Percentiles rank a stretch among this genome's conserved stretches.
phyloP scores from a whole-genome alignment of 75 land plant genomes.

The Cupressus sempervirens region DNA sequence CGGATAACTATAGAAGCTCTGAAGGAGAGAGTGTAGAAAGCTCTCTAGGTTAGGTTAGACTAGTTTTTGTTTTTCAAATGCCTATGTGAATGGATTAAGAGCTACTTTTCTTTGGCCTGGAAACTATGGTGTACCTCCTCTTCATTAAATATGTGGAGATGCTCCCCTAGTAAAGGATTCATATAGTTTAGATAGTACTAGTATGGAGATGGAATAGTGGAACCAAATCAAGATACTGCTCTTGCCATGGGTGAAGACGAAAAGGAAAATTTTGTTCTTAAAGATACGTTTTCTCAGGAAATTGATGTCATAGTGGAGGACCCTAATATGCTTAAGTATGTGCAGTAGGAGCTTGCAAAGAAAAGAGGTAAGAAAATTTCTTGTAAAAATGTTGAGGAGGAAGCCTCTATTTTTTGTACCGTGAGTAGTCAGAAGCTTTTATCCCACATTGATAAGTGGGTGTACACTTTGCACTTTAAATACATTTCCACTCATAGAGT shows the following conservation, averaged over 20 bases:
- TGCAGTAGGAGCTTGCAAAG: too few relatives aligned
- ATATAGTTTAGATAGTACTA: slow-evolving; percentile 13
- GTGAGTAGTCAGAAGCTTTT: too few relatives aligned
- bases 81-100: slow-evolving; percentile 48
- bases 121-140: slow-evolving; percentile 46
- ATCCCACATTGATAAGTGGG: too few relatives aligned
- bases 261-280: too few relatives aligned
- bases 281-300: too few relatives aligned
- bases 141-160: slow-evolving; percentile 46
- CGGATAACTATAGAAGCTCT: slow-evolving; percentile 58
- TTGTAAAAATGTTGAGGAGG: too few relatives aligned
- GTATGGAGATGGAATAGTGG: slow-evolving; percentile 14
- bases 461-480: too few relatives aligned
- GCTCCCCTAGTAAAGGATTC: slow-evolving; percentile 34
- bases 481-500: too few relatives aligned
- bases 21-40: slow-evolving; percentile 59
- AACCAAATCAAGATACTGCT: slow-evolving; percentile 43
- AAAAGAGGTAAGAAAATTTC: too few relatives aligned
- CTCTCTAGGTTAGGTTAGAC: slow-evolving; percentile 57
- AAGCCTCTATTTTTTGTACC: too few relatives aligned
- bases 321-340: too few relatives aligned
- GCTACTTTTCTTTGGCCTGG: slow-evolving; percentile 51
- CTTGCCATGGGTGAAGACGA: slow-evolving; percentile 49
- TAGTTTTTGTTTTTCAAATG: slow-evolving; percentile 54
- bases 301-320: too few relatives aligned